Evolutionary conservation across 805 yeast species (phyloP), one percentile per base, ranked within the genome.

Genomic region (Wickerhamiella australiensis): DNA sequence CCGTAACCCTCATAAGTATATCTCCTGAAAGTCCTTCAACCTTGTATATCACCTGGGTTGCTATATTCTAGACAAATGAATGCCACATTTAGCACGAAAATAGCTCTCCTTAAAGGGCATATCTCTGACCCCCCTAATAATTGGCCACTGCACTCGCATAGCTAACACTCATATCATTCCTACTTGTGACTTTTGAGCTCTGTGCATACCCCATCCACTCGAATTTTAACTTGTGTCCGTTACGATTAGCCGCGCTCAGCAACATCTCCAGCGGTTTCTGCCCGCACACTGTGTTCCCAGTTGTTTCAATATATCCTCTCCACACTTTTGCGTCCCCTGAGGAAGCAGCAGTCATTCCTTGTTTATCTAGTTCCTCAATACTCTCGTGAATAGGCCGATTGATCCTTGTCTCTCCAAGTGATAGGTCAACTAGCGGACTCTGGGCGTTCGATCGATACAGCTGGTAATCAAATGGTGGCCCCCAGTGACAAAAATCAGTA

Each of bases 401-500:
- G 12, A 36, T n/a, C 13, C 11, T 6, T 13, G 41, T 50, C 12
- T 54, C 44, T 15, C 18, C 29, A 54, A 8, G 22, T 20, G 15
- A 25, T 12, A 23, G 29, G 42, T 15, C 53, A 49, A 15, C 22
- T 27, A 18, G 46, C 27, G 12, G 53, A 47, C 48, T 60, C 56
- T 44, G 12, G 33, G 33, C 33, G 69, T 58, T 21, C 0, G 78
- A 70, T 54, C 35, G 25, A 20, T 78, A 80, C 5, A 68, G 65
- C 2, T 75, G 76, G 58, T 77, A 82, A 12, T 74, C 75, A 59
- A 82, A 82, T 35, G 85, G 63, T 2, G 69, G 56, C 1, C 88
- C 88, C 98, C 98, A 92, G 62, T 92, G 98, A 61, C 96, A 88
- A 59, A 92, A 92, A 67, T 92, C 98, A 1, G 90, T 77, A 61